A percentile compares a stretch with the other conserved stretches of the same genome.
Evolutionary conservation across 2,329 filamentous ascomycete genomes (phyloP).

Genomic region (Fusarium compactum): DNA sequence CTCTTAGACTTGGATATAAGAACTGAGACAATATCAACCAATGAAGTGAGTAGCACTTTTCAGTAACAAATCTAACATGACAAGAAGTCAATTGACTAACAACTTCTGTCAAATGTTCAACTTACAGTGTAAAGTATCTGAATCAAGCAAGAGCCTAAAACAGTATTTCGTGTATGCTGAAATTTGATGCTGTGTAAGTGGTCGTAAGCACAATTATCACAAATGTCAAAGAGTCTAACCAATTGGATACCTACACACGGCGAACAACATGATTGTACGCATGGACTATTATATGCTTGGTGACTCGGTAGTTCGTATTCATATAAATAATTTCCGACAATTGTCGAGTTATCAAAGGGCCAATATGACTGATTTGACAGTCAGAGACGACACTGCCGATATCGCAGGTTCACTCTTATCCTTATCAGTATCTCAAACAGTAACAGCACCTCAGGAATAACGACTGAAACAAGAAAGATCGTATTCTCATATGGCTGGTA

Average conservation of each 20-base stretch:
- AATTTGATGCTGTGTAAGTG: neutral
- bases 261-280: neutral
- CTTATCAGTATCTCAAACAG: neutral
- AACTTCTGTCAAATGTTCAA: neutral
- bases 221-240: neutral
- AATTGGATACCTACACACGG: neutral
- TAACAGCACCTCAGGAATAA: neutral
- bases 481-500: neutral
- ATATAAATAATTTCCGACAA: neutral
- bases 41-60: neutral
- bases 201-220: neutral
- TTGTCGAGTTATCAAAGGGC: neutral
- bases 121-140: neutral
- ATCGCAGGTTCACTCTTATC: slow-evolving; percentile 14
- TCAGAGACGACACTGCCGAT: slow-evolving; percentile 2
- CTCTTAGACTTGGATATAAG: neutral
- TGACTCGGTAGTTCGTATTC: neutral
- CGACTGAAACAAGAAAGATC: fast-evolving
- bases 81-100: neutral
- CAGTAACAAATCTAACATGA: neutral
- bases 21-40: neutral
- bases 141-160: neutral
- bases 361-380: neutral
- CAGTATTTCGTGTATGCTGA: neutral
- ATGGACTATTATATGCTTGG: neutral